Evolutionary conservation across 2,329 filamentous ascomycete species (phyloP).

Genomic region (Trichoderma gracile): DNA sequence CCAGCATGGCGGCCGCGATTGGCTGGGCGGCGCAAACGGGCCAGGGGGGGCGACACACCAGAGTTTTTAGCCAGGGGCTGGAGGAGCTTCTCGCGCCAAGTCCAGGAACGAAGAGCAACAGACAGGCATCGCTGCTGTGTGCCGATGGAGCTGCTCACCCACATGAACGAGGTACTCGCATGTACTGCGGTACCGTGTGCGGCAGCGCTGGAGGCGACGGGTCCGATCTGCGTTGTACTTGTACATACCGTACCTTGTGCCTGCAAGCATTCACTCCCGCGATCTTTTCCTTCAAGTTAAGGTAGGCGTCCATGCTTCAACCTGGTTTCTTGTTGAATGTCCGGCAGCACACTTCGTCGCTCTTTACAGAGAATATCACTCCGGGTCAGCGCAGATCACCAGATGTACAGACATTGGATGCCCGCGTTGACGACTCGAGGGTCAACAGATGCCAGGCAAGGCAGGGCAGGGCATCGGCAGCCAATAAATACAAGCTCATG

Average conservation of each 20-base stretch:
- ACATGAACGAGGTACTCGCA: background rate
- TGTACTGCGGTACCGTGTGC: background rate
- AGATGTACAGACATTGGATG: too few relatives aligned
- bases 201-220: background rate
- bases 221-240: background rate
- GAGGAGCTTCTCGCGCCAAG: constrained; percentile 17
- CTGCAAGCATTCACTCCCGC: too few relatives aligned
- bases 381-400: too few relatives aligned
- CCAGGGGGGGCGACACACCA: constrained; percentile 11
- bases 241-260: background rate
- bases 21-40: constrained; percentile 10
- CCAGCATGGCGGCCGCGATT: constrained; percentile 25
- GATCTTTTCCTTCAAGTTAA: too few relatives aligned
- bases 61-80: constrained; percentile 13
- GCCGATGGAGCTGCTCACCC: background rate
- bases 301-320: too few relatives aligned
- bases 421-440: too few relatives aligned
- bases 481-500: background rate
- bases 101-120: constrained; percentile 13
- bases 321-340: too few relatives aligned
- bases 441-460: too few relatives aligned
- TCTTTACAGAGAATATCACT: too few relatives aligned
- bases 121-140: background rate
- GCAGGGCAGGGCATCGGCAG: too few relatives aligned
- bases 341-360: too few relatives aligned